These are phyloP conservation scores for Lotmaria passim DNA, from an alignment of 208 protist genomes.

Conservation along the genomic window DNA sequence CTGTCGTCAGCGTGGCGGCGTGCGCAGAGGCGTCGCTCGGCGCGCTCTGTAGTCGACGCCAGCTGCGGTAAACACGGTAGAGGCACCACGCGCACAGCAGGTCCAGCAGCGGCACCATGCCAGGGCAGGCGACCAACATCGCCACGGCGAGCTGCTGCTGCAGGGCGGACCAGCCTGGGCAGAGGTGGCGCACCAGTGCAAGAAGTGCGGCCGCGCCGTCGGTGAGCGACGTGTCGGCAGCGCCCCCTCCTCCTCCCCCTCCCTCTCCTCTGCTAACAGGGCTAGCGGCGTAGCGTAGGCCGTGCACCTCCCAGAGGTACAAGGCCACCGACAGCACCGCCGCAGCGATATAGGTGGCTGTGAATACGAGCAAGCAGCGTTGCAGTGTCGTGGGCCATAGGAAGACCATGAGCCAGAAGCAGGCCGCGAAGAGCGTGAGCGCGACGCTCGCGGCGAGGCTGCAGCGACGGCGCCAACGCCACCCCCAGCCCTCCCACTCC, in stretches of 20 bases:
- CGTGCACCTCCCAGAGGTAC: conserved; percentile 9
- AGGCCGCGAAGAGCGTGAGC: conserved; percentile 18
- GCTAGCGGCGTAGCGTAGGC: neutral
- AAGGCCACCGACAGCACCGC: conserved; percentile 6
- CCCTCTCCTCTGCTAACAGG: no score
- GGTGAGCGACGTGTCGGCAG: neutral
- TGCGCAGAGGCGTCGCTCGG: neutral
- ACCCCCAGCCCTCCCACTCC: conserved; percentile 46
- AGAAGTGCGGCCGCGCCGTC: neutral
- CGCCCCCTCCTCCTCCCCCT: no score
- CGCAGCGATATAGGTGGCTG: conserved; percentile 18
- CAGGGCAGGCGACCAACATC: conserved; percentile 20
- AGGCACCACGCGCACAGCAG: conserved; percentile 26
- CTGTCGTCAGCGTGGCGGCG: neutral
- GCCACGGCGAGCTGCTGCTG: conserved; percentile 7
- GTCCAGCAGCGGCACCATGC: conserved; percentile 28
- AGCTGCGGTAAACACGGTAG: conserved; percentile 5
- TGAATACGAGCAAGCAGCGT: conserved; percentile 11
- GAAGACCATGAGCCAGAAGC: conserved; percentile 26
- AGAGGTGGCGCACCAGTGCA: conserved; percentile 23
- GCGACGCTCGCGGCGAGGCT: conserved; percentile 8
- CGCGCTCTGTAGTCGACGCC: conserved; percentile 4
- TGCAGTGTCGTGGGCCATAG: conserved; percentile 13
- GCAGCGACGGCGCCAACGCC: conserved; percentile 44
- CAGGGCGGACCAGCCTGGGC: conserved; percentile 7